A percentile compares a stretch with the other conserved stretches of the same genome.
Evolutionary conservation across 768 basidiomycete species (phyloP).

Genomic region (Leccinum longicurvipes): DNA sequence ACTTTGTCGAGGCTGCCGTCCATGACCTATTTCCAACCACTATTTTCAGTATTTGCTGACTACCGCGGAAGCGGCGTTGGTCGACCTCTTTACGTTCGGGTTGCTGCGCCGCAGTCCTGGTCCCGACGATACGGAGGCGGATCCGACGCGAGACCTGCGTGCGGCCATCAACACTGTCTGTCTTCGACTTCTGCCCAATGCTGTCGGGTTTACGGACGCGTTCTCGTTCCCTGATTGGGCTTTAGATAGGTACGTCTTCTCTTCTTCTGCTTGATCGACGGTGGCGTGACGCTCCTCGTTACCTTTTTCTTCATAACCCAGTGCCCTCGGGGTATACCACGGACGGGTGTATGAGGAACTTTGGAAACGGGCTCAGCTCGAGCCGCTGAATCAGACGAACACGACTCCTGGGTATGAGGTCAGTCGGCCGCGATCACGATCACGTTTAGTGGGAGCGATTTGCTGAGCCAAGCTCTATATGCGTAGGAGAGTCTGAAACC

Average conservation of each 20-base stretch:
- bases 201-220: constrained; percentile 66
- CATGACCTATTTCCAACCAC: background rate
- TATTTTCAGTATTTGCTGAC: constrained; percentile 55
- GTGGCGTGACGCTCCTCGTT: background rate
- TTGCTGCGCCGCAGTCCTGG: constrained; percentile 32
- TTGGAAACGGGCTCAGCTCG: constrained; percentile 53
- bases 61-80: constrained; percentile 50
- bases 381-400: constrained; percentile 56
- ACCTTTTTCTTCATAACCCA: constrained; percentile 20
- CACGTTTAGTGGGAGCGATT: background rate
- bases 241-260: constrained; percentile 49
- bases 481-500: constrained; percentile 23
- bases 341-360: constrained; percentile 69
- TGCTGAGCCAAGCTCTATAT: background rate
- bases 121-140: constrained; percentile 15
- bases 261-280: background rate
- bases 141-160: constrained; percentile 49
- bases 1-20: no score
- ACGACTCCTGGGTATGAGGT: constrained; percentile 58
- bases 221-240: constrained; percentile 78
- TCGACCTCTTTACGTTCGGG: constrained; percentile 57
- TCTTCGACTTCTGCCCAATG: constrained; percentile 54
- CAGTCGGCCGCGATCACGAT: background rate
- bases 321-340: constrained; percentile 59
- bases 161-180: constrained; percentile 48